A percentile compares a stretch with the other conserved stretches of the same genome.
Evolutionary conservation across 176 grass and related monocot species (phyloP).

Genomic region (Hyparrhenia diplandra): DNA sequence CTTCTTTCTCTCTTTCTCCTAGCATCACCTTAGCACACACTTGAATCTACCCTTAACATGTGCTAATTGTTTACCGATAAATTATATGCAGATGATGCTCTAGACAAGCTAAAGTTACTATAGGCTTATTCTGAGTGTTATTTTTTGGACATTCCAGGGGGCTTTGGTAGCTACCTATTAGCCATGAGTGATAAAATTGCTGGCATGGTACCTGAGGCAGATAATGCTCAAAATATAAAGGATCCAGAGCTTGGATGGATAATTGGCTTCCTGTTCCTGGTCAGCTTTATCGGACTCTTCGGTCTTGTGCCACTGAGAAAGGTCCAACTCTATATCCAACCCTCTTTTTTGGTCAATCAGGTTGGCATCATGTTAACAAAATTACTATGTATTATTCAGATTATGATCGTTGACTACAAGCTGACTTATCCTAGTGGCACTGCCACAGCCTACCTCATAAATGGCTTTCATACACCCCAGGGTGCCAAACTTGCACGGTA

Average conservation of each 20-base stretch:
- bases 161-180: constrained; percentile 40
- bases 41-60: background rate
- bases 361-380: constrained; percentile 9
- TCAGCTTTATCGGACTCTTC: constrained; percentile 57
- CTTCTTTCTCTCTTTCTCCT: background rate
- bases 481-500: constrained; percentile 49
- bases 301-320: constrained; percentile 48
- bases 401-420: constrained; percentile 73
- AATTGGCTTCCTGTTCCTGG: constrained; percentile 49
- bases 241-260: constrained; percentile 43
- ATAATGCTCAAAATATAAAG: constrained; percentile 43
- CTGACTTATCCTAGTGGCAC: constrained; percentile 61
- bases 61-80: background rate
- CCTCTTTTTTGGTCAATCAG: background rate
- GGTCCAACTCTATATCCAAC: constrained; percentile 11
- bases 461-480: constrained; percentile 53
- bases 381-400: constrained; percentile 28
- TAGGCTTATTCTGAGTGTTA: background rate
- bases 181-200: constrained; percentile 49
- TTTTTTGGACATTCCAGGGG: constrained; percentile 32
- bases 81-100: background rate
- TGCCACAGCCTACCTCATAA: constrained; percentile 61
- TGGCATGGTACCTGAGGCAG: constrained; percentile 23
- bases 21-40: background rate
- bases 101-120: background rate